A percentile compares a stretch with the other conserved stretches of the same genome.
Evolutionary conservation across 2,329 filamentous ascomycete genomes (phyloP).

Genomic region (Chaetomium sp.): DNA sequence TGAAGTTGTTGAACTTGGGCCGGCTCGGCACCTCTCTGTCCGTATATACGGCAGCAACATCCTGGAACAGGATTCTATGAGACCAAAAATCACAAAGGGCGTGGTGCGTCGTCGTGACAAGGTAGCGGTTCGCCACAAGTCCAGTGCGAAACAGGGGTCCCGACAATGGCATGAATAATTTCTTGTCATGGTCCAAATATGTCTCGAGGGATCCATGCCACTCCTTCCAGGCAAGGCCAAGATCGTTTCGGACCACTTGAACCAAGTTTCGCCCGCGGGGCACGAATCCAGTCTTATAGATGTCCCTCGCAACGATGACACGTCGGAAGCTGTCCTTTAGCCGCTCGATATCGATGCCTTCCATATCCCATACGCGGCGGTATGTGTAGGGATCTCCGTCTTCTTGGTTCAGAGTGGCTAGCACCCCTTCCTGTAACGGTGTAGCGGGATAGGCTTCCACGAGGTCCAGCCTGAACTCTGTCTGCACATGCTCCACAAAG

Average conservation of each 20-base stretch:
- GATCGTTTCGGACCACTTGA: too few species aligned
- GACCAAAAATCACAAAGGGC: background rate
- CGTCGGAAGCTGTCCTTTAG: too few species aligned
- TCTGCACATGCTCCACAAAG: too few species aligned
- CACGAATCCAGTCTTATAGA: too few species aligned
- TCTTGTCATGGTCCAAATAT: background rate
- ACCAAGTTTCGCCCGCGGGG: too few species aligned
- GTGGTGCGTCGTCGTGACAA: background rate
- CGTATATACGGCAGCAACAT: background rate
- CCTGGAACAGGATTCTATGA: background rate
- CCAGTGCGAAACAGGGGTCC: background rate
- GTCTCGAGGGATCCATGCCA: too few species aligned
- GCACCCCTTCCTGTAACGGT: background rate
- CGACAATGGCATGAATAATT: background rate
- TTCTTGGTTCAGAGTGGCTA: background rate
- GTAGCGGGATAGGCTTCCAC: background rate
- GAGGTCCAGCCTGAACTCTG: background rate
- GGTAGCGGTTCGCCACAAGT: background rate
- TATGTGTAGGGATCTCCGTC: background rate
- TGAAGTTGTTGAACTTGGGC: background rate
- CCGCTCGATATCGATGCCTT: background rate
- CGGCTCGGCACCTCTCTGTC: background rate
- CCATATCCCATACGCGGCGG: background rate
- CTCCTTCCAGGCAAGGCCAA: too few species aligned
- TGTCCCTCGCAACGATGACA: too few species aligned